A percentile compares a stretch with the other conserved stretches of the same genome.
phyloP scores from a whole-genome alignment of 495 filamentous ascomycete species.

The Aspergillus cristatus region DNA sequence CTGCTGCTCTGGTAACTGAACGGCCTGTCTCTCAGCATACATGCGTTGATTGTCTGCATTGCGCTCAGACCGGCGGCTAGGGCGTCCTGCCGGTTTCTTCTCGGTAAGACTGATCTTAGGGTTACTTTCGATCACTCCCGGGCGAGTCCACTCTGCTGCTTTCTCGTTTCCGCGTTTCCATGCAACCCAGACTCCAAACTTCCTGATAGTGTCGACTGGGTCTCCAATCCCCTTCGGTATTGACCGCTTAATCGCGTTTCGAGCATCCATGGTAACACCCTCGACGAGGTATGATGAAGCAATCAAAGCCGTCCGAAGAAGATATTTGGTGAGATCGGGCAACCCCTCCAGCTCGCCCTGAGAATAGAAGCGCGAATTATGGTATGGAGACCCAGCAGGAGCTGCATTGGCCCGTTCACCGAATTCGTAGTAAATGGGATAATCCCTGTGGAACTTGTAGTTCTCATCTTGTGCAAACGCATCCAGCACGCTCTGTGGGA shows the following conservation, averaged over 20 bases:
- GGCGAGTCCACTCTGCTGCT: constrained; percentile 56
- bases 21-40: constrained; percentile 36
- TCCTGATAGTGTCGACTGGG: constrained; percentile 50
- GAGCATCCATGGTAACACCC: constrained; percentile 44
- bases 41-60: constrained; percentile 35
- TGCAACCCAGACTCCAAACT: constrained; percentile 60
- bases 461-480: constrained; percentile 46
- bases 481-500: constrained; percentile 49
- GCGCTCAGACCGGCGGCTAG: constrained; percentile 38
- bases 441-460: constrained; percentile 42
- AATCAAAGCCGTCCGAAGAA: constrained; percentile 61
- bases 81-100: constrained; percentile 34
- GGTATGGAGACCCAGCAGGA: constrained; percentile 31
- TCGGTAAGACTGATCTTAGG: constrained; percentile 33
- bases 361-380: constrained; percentile 58
- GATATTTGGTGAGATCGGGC: constrained; percentile 52
- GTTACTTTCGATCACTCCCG: constrained; percentile 38
- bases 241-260: constrained; percentile 52
- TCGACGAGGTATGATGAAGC: constrained; percentile 53
- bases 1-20: constrained; percentile 26
- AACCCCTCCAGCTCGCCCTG: constrained; percentile 62
- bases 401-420: constrained; percentile 44
- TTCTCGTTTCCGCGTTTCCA: constrained; percentile 68
- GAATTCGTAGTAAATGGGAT: constrained; percentile 51
- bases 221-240: constrained; percentile 57